phyloP scores from a whole-genome alignment of 106 monocot genomes.

The Amphibolis antarctica region DNA sequence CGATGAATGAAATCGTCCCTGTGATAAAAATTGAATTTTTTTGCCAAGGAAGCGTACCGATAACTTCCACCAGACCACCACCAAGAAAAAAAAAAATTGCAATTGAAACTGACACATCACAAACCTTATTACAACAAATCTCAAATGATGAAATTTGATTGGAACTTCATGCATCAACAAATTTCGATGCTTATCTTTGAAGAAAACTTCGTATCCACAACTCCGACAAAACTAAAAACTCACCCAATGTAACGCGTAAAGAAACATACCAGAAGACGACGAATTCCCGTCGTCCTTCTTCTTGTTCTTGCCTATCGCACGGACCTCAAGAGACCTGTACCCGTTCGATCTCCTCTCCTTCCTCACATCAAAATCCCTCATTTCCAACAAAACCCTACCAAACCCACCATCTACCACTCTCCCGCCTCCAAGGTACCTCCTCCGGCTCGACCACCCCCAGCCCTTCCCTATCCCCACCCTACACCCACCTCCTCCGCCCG shows the following conservation, averaged over 20 bases:
- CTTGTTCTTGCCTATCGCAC: not conserved
- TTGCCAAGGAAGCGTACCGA: not conserved
- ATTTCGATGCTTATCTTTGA: not conserved
- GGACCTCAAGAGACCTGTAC: slow-evolving; percentile 3
- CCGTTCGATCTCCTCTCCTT: not conserved
- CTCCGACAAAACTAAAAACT: not conserved
- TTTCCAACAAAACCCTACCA: not conserved
- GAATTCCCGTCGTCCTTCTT: slow-evolving; percentile 5
- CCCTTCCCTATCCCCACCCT: not conserved
- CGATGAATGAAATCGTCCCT: too few species aligned
- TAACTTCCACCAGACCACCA: not conserved
- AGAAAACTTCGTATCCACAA: not conserved
- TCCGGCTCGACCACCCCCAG: slow-evolving; percentile 4
- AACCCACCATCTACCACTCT: not conserved
- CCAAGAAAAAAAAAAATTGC: not conserved
- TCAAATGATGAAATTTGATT: too few species aligned
- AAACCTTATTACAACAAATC: too few species aligned
- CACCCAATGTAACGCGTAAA: not conserved
- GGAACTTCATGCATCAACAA: not conserved
- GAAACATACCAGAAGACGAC: slow-evolving; percentile 1
- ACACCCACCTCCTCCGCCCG: slow-evolving; percentile 2
- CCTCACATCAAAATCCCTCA: not conserved
- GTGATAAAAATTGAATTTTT: not conserved
- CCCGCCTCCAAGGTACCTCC: slow-evolving; percentile 2
- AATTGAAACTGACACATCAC: too few species aligned